A percentile compares a stretch with the other conserved stretches of the same genome.
phyloP scores from a whole-genome alignment of 371 early-diverging fungal genomes.

The Zopfochytrium polystomum region DNA sequence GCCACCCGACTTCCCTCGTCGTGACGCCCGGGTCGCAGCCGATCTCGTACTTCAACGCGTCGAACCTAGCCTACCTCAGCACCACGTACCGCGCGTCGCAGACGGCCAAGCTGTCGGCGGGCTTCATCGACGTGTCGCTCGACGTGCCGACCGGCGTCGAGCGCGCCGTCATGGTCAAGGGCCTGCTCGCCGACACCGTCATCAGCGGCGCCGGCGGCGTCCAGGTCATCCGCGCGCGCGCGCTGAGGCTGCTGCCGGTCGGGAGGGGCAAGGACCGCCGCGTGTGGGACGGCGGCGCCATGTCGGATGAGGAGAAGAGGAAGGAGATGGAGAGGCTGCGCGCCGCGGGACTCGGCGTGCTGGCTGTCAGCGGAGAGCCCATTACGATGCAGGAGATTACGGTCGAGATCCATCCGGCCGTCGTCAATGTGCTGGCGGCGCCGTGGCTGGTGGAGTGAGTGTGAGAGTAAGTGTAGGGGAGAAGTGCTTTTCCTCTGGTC shows the following conservation, averaged over 20 bases:
- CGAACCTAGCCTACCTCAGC: constrained; percentile 58
- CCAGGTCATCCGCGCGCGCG: constrained; percentile 17
- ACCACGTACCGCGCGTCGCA: constrained; percentile 49
- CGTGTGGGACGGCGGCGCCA: constrained; percentile 16
- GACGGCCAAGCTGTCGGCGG: constrained; percentile 43
- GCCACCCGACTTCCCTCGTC: too few relatives aligned
- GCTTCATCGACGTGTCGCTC: constrained; percentile 48
- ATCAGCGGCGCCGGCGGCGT: constrained; percentile 36
- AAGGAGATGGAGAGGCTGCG: constrained; percentile 3
- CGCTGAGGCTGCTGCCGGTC: constrained; percentile 14
- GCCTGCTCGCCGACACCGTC: constrained; percentile 24
- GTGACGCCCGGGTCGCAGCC: constrained; percentile 26
- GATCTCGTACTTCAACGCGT: constrained; percentile 54
- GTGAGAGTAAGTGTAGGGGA: constrained; percentile 6
- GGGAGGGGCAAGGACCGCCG: constrained; percentile 17
- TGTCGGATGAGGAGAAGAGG: constrained; percentile 14
- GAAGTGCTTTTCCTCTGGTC: too few relatives aligned
- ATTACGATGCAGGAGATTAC: constrained; percentile 44
- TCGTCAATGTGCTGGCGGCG: constrained; percentile 46
- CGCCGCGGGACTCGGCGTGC: constrained; percentile 27
- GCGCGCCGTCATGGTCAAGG: constrained; percentile 10
- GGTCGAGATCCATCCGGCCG: constrained; percentile 49
- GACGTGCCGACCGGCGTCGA: constrained; percentile 19
- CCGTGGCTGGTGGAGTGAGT: constrained; percentile 49
- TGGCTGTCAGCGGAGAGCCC: constrained; percentile 59